Base-by-base conservation (phyloP, 331 rosid species). In the Cydonia oblonga region DNA sequence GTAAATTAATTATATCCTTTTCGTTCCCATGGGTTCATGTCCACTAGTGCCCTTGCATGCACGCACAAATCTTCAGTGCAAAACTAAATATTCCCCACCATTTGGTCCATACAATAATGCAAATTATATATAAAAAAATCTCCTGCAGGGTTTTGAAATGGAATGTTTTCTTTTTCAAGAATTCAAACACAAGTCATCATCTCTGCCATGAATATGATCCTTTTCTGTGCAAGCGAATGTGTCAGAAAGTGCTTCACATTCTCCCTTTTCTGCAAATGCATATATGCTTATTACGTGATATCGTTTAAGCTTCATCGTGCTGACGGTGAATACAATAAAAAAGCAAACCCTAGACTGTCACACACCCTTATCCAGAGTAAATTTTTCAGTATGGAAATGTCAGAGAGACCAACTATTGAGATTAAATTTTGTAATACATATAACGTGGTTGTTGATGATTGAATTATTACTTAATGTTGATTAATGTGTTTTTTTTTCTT, bases 161-260 rank as follows among this genome's bases (percentile, higher is more conserved):
- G 33, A 62, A 4, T 13, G 22, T 38, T 38, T 53, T 58, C 23
- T 23, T 69, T 52, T n/a, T 32, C 62, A 28, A 9, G 4, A 51
- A 2, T 9, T 69, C 9, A 15, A 28, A 69, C 42, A 49, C 19
- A 16, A 23, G 22, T 49, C 20, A 49, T 68, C 24, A 56, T 33
- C 54, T 58, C 67, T 35, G 54, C 26, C 56, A 58, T 23, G 23
- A 25, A 38, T 25, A 26, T 35, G 28, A 64, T 3, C 44, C 44
- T 10, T 24, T 70, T 33, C 74, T 70, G 65, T 56, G 23, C 9
- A 16, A 30, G 73, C 26, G 28, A 33, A 42, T 38, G 54, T 70
- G 40, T 71, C 75, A 71, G 75, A 56, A 33, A 35, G 66, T 70
- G 66, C 66, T 35, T 57, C 54, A 19, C 26, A 57, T 24, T 70